phyloP scores from a whole-genome alignment of 2,329 filamentous ascomycete genomes.

The Colletotrichum incanum region DNA sequence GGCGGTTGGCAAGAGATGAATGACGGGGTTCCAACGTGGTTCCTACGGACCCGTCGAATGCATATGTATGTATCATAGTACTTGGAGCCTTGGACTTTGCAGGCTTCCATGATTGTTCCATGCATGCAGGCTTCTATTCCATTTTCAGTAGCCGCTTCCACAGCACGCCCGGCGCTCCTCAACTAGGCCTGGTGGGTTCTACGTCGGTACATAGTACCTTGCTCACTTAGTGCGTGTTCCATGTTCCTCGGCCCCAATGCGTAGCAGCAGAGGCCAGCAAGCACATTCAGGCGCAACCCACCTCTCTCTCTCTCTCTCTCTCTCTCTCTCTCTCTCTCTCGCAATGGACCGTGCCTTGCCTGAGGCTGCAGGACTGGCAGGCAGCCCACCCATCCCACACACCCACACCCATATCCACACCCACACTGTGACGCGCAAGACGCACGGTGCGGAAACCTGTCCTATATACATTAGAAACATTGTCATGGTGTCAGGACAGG shows the following conservation, averaged over 20 bases:
- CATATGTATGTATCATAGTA: not conserved
- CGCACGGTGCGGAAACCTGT: not conserved
- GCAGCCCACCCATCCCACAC: no score
- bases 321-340: slow-evolving; percentile 4
- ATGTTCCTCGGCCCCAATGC: slow-evolving; percentile 15
- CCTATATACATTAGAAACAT: not conserved
- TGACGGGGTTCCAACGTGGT: slow-evolving; percentile 22
- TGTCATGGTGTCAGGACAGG: not conserved
- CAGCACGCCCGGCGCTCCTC: not conserved
- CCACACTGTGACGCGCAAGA: not conserved
- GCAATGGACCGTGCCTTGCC: not conserved
- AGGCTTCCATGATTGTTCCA: slow-evolving; percentile 39
- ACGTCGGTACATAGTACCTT: not conserved
- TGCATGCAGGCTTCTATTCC: slow-evolving; percentile 36
- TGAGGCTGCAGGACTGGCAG: not conserved
- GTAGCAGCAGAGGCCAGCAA: not conserved
- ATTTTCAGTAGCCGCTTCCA: slow-evolving; percentile 22
- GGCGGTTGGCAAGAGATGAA: slow-evolving; percentile 10
- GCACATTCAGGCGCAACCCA: not conserved
- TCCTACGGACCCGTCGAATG: not conserved
- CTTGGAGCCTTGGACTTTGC: not conserved
- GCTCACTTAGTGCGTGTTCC: slow-evolving; percentile 10
- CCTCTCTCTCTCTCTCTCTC: slow-evolving; percentile 6
- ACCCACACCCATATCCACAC: not conserved
- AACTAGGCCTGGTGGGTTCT: not conserved